Evolutionary conservation across 2,329 filamentous ascomycete species (phyloP).

Genomic region (Macrophomina phaseolina): DNA sequence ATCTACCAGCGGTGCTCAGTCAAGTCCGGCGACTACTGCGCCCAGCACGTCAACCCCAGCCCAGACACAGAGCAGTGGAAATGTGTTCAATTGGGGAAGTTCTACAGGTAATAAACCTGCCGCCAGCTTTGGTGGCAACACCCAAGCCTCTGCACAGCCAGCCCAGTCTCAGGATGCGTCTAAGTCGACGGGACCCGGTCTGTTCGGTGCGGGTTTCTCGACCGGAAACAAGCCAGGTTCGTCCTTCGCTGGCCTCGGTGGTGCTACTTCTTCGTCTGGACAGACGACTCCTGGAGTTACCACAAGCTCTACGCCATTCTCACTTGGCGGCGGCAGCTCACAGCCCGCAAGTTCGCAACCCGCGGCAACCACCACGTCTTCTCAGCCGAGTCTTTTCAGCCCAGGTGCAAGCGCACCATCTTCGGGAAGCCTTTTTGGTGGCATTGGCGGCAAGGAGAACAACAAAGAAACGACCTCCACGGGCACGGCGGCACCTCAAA

Average conservation of each 20-base stretch:
- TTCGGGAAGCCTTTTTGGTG: constrained; percentile 28
- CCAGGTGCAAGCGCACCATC: constrained; percentile 8
- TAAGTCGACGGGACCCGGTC: neutral
- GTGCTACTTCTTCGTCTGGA: constrained; percentile 22
- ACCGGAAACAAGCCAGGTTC: constrained; percentile 39
- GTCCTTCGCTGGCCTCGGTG: constrained; percentile 35
- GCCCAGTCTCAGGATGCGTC: constrained; percentile 14
- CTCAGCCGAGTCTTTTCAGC: constrained; percentile 24
- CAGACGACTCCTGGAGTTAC: constrained; percentile 22
- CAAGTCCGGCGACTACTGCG: constrained; percentile 32
- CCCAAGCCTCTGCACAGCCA: constrained; percentile 2
- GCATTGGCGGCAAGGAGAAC: constrained; percentile 24
- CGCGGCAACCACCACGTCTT: neutral
- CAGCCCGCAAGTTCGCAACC: constrained; percentile 4
- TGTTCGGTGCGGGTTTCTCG: constrained; percentile 14
- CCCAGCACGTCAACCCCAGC: constrained; percentile 31
- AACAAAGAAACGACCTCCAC: constrained; percentile 31
- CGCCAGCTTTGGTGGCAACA: constrained; percentile 18
- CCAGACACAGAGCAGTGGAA: constrained; percentile 8
- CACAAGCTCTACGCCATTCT: constrained; percentile 12
- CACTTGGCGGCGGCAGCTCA: constrained; percentile 7
- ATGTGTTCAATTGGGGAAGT: constrained; percentile 34
- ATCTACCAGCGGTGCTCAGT: constrained; percentile 25
- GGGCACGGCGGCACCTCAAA: constrained; percentile 33
- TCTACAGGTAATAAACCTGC: constrained; percentile 36